Base-by-base conservation (phyloP, 1,284 basidiomycete species). In the Austroboletus sp. region DNA sequence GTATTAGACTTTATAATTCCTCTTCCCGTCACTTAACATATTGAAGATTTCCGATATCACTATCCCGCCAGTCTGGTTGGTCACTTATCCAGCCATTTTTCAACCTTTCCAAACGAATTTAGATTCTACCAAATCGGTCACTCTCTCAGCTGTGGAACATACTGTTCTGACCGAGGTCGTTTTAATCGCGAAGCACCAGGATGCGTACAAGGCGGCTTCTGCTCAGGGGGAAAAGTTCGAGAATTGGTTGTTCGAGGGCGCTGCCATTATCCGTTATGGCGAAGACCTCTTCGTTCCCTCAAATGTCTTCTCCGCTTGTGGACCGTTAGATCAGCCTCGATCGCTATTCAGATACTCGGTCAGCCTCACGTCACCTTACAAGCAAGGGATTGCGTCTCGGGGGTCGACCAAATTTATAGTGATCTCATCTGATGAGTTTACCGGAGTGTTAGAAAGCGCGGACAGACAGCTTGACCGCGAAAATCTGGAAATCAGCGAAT, bases 401-500 rank as follows among this genome's bases (percentile, higher is more conserved):
- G 73, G 71, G 3, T 58, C 56, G 21, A 89, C 89, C 1, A 72
- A 68, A 35, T 67, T 92, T 37, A 71, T 86, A 41, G 60, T 90
- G 10, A 62, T 74, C 2, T 68, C 64, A 45, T 63, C 54, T 3
- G 57, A 60, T 1, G 60, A 64, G 29, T 45, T 35, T 10, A 21
- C 15, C 8, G 36, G 26, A 21, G 37, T 11, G 12, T 38, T 36
- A 25, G 48, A 51, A 16, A 32, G 50, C n/a, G 13, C 27, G 31
- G 44, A 42, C 23, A 19, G 8, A 11, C 60, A 65, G 11, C 52
- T 63, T 16, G 54, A 58, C 19, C 52, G 48, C 48, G 76, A 79
- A 38, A 63, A 56, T 3, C 63, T 84, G 36, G 80, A 83, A 56
- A 87, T 90, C 41, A 77, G 78, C 57, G 83, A 89, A 58, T 72